phyloP scores from a whole-genome alignment of 2,329 filamentous ascomycete species.

The Aspergillus pseudotamarii region DNA sequence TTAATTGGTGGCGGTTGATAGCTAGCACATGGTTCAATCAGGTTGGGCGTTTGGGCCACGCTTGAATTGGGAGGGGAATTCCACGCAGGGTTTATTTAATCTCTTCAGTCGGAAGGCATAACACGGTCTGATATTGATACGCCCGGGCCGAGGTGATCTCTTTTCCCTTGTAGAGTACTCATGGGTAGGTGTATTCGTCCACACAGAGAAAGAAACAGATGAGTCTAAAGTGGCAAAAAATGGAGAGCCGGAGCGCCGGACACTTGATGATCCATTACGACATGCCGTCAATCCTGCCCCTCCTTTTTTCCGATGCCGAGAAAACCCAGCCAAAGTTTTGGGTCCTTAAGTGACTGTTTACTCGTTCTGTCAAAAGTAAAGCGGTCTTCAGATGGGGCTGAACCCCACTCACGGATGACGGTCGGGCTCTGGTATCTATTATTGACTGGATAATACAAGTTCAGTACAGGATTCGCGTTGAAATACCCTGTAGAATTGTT shows the following conservation, averaged over 20 bases:
- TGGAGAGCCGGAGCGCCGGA: not conserved
- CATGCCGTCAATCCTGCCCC: constrained; percentile 8
- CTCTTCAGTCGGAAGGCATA: not conserved
- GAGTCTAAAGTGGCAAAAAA: constrained; percentile 5
- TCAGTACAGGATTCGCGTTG: not conserved
- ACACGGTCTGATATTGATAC: not conserved
- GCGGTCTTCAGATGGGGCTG: constrained; percentile 1
- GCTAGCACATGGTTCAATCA: constrained; percentile 4
- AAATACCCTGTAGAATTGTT: not conserved
- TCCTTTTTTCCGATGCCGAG: constrained; percentile 14
- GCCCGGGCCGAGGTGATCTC: not conserved
- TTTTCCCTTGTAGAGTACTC: not conserved
- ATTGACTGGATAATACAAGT: not conserved
- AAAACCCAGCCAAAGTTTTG: constrained; percentile 11
- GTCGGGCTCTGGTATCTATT: not conserved
- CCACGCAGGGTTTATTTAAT: not conserved
- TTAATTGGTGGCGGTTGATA: constrained; percentile 2
- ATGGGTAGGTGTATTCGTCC: not conserved
- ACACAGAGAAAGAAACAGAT: not conserved
- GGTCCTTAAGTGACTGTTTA: not conserved
- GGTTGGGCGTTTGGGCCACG: not conserved
- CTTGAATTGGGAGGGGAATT: not conserved
- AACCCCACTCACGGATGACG: constrained; percentile 1
- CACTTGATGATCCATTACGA: constrained; percentile 11
- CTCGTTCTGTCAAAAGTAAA: not conserved